These are phyloP conservation scores for Arachis hypogaea DNA, from an alignment of 306 rosid species.

Conservation along the genomic window DNA sequence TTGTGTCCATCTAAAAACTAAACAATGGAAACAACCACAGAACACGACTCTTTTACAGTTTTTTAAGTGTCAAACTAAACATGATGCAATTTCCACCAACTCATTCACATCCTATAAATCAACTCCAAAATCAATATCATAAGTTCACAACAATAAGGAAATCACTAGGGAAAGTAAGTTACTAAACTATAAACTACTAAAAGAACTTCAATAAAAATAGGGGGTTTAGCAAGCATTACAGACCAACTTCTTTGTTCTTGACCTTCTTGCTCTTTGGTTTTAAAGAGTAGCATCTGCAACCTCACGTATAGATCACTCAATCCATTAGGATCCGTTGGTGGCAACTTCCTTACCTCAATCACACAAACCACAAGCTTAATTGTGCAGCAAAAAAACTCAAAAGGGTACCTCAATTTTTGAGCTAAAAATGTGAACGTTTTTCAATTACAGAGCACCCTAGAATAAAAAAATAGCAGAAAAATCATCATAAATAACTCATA, in stretches of 20 bases:
- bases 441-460: constrained; percentile 20
- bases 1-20: no score
- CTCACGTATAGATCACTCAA: constrained; percentile 91
- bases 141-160: not conserved
- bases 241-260: constrained; percentile 87
- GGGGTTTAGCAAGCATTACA: constrained; percentile 25
- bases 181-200: constrained; percentile 17
- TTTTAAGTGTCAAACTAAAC: constrained; percentile 5
- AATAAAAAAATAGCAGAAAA: not conserved
- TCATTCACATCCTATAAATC: constrained; percentile 4
- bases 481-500: no score
- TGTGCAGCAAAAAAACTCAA: not conserved
- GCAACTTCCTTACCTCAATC: constrained; percentile 84
- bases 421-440: constrained; percentile 38
- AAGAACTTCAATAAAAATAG: no score
- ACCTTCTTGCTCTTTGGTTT: constrained; percentile 77
- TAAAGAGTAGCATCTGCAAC: constrained; percentile 82
- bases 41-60: no score
- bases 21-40: no score
- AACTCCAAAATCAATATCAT: constrained; percentile 10
- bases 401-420: not conserved
- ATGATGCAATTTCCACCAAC: constrained; percentile 28
- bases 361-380: constrained; percentile 91
- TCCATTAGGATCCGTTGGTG: constrained; percentile 86
- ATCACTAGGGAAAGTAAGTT: not conserved